phyloP scores from a whole-genome alignment of 805 yeast species.

The Sugiyamaella lignohabitans region DNA sequence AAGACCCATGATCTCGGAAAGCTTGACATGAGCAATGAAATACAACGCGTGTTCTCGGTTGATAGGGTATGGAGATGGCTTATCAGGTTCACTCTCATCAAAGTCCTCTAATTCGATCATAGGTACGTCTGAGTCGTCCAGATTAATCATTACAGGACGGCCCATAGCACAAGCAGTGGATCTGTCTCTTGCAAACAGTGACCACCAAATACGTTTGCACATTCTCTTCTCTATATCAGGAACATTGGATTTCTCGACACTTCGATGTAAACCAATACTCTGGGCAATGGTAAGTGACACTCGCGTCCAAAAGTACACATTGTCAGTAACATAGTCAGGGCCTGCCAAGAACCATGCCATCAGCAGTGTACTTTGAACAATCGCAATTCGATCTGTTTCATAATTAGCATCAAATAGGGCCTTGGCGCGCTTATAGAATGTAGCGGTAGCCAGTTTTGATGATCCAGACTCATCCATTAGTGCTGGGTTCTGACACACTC shows the following conservation, averaged over 20 bases:
- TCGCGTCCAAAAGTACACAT: slow-evolving; percentile 63
- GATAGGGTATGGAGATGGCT: slow-evolving; percentile 36
- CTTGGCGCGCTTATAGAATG: slow-evolving; percentile 66
- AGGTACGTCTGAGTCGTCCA: slow-evolving; percentile 72
- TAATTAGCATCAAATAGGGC: slow-evolving; percentile 64
- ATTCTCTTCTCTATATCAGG: slow-evolving; percentile 40
- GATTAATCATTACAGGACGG: slow-evolving; percentile 59
- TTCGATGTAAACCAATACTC: slow-evolving; percentile 69
- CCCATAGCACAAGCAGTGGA: slow-evolving; percentile 67
- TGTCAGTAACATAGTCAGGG: slow-evolving; percentile 60
- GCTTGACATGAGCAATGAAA: slow-evolving; percentile 56
- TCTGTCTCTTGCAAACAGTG: slow-evolving; percentile 63
- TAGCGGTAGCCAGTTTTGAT: slow-evolving; percentile 46
- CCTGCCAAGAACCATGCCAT: slow-evolving; percentile 71
- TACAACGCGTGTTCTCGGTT: slow-evolving; percentile 46
- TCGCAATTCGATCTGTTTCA: slow-evolving; percentile 56
- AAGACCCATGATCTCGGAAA: slow-evolving; percentile 65
- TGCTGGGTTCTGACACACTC: slow-evolving; percentile 50
- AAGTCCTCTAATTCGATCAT: slow-evolving; percentile 65
- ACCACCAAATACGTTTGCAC: slow-evolving; percentile 74
- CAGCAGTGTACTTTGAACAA: slow-evolving; percentile 55
- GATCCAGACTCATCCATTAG: slow-evolving; percentile 42
- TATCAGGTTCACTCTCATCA: slow-evolving; percentile 44
- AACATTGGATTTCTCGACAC: slow-evolving; percentile 34
- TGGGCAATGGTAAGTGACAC: slow-evolving; percentile 66